Evolutionary conservation across 2,329 filamentous ascomycete species (phyloP), one percentile per base, ranked within the genome.

Genomic region (Mycosphaerella arachidis): DNA sequence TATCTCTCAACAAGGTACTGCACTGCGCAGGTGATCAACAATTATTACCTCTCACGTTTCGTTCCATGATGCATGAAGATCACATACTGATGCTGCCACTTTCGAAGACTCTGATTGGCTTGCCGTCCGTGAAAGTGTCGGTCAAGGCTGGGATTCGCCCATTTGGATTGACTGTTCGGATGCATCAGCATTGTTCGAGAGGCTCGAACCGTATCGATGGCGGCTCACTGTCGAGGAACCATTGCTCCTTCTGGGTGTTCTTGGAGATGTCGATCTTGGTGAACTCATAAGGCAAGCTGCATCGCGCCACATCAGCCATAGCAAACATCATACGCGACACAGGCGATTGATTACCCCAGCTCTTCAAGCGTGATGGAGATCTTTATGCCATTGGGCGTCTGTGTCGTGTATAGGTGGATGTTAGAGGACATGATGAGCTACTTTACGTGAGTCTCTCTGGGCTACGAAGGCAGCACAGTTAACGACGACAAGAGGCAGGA

Each of bases 311-410:
- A n/a, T 53, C 18, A 29, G 29, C 30, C 27, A 53, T 33, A 12
- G 33, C 50, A 13, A 4, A 13, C 50, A 6, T 27, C 35, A 18
- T 9, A 10, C 8, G 20, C 6, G 10, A 29, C 18, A 3, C 29
- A 30, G 10, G 46, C 20, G 6, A 29, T 6, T 12, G n/a, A 12
- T n/a, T 69, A 76, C 66, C 87, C 88, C 4, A 96, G 82, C 77
- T 96, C 92, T 77, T 95, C 91, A 16, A 97, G 79, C 9, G 90
- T 82, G 66, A 96, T 96, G 58, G 90, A 92, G 63, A 91, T 84
- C 75, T 96, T 96, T 81, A 94, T 89, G 64, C 92, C 91, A 76
- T 96, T 96, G 50, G 92, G 91, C 55, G 92, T 96, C 70, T 86
- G 83, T 12, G 84, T 82, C 12, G 91, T 96, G 79, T 94, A 95